Conservation (phyloP, 345 rosid genomes). For the Carallia pectinifolia region DNA sequence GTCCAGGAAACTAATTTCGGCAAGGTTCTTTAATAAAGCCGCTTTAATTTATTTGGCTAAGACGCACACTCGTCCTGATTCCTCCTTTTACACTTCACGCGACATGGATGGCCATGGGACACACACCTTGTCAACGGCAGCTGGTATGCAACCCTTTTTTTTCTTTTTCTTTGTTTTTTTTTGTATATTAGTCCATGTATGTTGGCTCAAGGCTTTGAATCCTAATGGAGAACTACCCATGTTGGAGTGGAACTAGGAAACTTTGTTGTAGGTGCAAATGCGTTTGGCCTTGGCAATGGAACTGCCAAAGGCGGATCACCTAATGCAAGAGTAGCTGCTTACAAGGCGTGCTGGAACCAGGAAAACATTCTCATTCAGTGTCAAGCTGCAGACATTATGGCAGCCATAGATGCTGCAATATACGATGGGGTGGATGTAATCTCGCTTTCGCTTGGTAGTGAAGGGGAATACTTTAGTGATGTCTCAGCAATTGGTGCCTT, state of each 20-base stretch:
- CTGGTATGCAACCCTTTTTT: slow-evolving; percentile 19
- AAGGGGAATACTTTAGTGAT: not conserved
- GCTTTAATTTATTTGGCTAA: slow-evolving; percentile 14
- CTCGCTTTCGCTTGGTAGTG: not conserved
- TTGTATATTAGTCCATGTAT: too few species aligned
- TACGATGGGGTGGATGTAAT: not conserved
- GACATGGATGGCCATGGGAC: slow-evolving; percentile 56
- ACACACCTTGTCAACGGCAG: slow-evolving; percentile 67
- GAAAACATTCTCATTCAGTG: not conserved
- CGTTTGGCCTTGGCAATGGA: not conserved
- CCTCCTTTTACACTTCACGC: slow-evolving; percentile 28
- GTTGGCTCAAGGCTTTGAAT: too few species aligned
- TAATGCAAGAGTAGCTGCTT: not conserved
- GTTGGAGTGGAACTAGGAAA: not conserved
- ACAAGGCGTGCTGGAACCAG: not conserved
- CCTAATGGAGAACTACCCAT: too few species aligned
- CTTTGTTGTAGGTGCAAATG: slow-evolving; percentile 1
- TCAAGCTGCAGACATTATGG: not conserved
- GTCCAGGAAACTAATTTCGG: slow-evolving; percentile 60
- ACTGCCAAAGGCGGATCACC: slow-evolving; percentile 2
- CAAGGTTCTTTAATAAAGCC: slow-evolving; percentile 62
- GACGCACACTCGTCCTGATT: slow-evolving; percentile 26
- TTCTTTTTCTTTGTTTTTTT: too few species aligned
- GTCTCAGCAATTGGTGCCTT: not conserved
- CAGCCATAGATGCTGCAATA: not conserved